Base-by-base conservation (phyloP, 352 stramenopile species). In the Pythium rhizo-oryzae region DNA sequence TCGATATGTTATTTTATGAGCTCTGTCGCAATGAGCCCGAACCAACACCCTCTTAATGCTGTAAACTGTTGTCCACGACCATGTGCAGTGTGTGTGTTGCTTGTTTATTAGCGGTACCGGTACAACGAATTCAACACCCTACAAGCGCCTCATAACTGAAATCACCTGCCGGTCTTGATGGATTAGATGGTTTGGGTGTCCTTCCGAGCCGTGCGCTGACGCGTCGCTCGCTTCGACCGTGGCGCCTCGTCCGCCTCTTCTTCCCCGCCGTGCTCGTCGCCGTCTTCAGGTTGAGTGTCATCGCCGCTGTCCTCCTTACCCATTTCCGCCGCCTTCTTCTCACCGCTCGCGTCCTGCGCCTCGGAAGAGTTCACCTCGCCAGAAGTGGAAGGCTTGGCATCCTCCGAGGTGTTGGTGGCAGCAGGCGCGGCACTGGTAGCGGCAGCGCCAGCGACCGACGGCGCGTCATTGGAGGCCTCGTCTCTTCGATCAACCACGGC, bases 1-100 rank as follows among this genome's bases (percentile, higher is more conserved):
- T 23, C 58, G 44, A 44, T 56, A 56, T 56, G 47, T 39, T 65
- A 58, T 65, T 65, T 65, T 65, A 65, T 65, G 59, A 65, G 59
- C 46, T 64, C 58, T 6, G 35, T 13, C 19, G 30, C 21, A 0
- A 16, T 7, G 56, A 62, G 56, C 41, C 41, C 30, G 24, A 61
- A 41, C 35, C 37, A 15, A 47, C n/a, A 37, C 55, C 25, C 21
- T n/a, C n/a, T n/a, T 28, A 16, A 24, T 52, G 43, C 43, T 64
- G 58, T 64, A 64, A 55, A 35, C 15, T 64, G 58, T 62, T 53
- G 39, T 25, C 51, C 7, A 51, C n/a, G 44, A 51, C 13, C 2
- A 47, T 47, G 41, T 47, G 41, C 41, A 47, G 6, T 8, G 35
- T 15, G n/a, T n/a, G 35, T 33, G 2, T 46, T 19, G 39, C 12